Evolutionary conservation across 2,329 filamentous ascomycete species (phyloP).

Genomic region (Dothidotthia symphoricarpi): DNA sequence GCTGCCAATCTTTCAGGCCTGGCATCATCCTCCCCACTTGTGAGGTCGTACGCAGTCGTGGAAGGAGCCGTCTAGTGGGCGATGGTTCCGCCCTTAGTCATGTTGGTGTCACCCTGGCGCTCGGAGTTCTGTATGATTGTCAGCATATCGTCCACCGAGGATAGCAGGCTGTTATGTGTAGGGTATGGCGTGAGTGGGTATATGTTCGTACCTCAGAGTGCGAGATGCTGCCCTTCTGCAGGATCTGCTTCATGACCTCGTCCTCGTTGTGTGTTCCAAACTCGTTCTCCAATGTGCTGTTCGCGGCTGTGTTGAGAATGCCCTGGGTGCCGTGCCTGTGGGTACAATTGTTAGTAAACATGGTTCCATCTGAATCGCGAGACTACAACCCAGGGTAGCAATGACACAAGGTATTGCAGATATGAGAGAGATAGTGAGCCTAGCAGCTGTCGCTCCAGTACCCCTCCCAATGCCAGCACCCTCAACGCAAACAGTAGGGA

Average conservation of each 20-base stretch:
- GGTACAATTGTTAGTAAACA: neutral
- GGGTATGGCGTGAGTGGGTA: neutral
- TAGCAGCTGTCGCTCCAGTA: neutral
- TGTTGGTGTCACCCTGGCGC: conserved; percentile 46
- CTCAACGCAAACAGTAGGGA: no score
- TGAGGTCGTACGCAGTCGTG: conserved; percentile 16
- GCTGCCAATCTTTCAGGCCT: conserved; percentile 13
- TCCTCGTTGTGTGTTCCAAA: conserved; percentile 81
- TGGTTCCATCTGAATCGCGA: no score
- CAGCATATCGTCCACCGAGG: conserved; percentile 7
- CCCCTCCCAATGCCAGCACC: no score
- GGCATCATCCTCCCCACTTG: conserved; percentile 18
- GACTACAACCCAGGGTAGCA: conserved; percentile 1
- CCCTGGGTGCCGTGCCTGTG: conserved; percentile 84
- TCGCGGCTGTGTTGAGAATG: conserved; percentile 71
- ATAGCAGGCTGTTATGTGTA: neutral
- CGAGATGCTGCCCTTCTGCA: conserved; percentile 64
- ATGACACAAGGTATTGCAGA: no score
- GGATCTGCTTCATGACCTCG: conserved; percentile 75
- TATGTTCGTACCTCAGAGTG: conserved; percentile 24
- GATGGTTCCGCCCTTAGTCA: conserved; percentile 38
- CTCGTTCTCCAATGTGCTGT: conserved; percentile 73
- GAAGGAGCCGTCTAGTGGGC: conserved; percentile 25
- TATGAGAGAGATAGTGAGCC: neutral
- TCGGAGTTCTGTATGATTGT: conserved; percentile 36